Base-by-base conservation (phyloP, 129 eudicot genomes). In the Heracleum sosnowskyi region DNA sequence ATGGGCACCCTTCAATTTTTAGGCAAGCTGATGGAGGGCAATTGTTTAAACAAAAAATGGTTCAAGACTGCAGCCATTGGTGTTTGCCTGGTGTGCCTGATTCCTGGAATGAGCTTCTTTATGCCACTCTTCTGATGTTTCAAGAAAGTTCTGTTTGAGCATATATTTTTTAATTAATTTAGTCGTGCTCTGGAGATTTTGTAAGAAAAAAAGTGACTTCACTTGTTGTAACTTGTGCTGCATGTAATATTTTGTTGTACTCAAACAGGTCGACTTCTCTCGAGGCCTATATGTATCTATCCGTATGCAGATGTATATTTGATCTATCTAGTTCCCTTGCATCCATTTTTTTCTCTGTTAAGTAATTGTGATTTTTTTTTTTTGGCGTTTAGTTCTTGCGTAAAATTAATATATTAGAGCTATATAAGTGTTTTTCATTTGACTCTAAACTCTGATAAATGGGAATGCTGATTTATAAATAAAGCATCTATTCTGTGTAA, bases 71-170 rank as follows among this genome's bases (percentile, higher is more conserved):
- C 44, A 85, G 89, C 82, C 91, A 88, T 39, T 87, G 91, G 91
- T 87, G 91, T 70, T 88, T 87, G 10, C 91, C 91, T 28, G 89
- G 91, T 15, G 89, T 85, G 17, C 91, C 91, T 5, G 91, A 88
- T 34, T 16, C 89, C 7, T 88, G 91, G 89, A 88, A 88, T 69
- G 81, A 83, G 85, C 79, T 84, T 77, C 47, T 87, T 15, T 87
- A 71, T 74, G 84, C 90, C 7, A 53, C 81, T 77, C 77, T 86
- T 49, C 26, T 86, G 35, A 53, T 60, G 18, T 64, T 80, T 11
- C 81, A 79, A 39, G 31, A 35, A 1, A 40, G 76, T 41, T 36
- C 35, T 7, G 24, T 73, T 39, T n/a, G 41, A 41, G 51, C 16
- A 40, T 0, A 10, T 22, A 10, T 69, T 57, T 51, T 51, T 12